Evolutionary conservation across 768 basidiomycete species (phyloP).

Genomic region (Boletus reticuloceps): DNA sequence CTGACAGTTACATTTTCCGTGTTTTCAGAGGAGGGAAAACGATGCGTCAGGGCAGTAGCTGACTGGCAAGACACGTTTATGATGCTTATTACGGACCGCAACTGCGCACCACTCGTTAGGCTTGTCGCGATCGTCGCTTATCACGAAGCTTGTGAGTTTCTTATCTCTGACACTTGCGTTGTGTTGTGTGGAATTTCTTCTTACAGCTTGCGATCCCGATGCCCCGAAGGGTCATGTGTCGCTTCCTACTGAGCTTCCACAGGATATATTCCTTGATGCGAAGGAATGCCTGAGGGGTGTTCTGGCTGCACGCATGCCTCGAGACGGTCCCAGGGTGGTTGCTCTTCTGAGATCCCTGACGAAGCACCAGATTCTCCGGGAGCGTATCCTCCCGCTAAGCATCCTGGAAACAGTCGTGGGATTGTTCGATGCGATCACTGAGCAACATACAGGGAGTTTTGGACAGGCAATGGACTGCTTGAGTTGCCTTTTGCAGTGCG

Average conservation of each 20-base stretch:
- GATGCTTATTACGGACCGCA: conserved; percentile 6
- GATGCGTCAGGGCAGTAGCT: conserved; percentile 15
- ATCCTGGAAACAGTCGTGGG: conserved; percentile 10
- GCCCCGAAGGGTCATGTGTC: no score
- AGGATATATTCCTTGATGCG: no score
- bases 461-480: conserved; percentile 23
- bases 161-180: no score
- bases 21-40: conserved; percentile 16
- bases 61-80: conserved; percentile 10
- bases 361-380: conserved; percentile 10
- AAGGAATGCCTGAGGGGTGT: conserved; percentile 1
- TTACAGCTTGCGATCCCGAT: no score
- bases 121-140: conserved; percentile 22
- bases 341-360: conserved; percentile 20
- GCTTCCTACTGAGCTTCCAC: no score
- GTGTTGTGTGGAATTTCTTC: not conserved
- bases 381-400: conserved; percentile 10
- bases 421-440: conserved; percentile 12
- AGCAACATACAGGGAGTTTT: conserved; percentile 2
- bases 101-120: conserved; percentile 16
- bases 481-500: conserved; percentile 15
- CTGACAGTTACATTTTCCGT: not conserved
- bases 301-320: conserved; percentile 11
- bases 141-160: conserved; percentile 15
- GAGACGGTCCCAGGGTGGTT: conserved; percentile 18